A percentile compares a stretch with the other conserved stretches of the same genome.
phyloP scores from a whole-genome alignment of 169 alveolate genomes.

The Plasmodium chabaudi region DNA sequence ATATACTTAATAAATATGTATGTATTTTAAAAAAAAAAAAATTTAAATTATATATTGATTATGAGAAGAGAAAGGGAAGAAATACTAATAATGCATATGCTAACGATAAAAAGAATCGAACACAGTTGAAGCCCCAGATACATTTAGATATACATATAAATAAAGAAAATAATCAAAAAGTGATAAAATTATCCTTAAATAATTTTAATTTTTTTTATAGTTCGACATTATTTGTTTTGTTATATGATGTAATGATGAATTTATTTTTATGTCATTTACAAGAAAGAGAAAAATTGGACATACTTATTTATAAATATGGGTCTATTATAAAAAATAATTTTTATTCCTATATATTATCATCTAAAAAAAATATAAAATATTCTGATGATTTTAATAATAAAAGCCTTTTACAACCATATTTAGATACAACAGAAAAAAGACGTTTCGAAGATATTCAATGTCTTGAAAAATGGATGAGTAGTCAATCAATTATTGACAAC shows the following conservation, averaged over 20 bases:
- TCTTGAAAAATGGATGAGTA: slow-evolving; percentile 51
- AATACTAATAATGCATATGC: slow-evolving; percentile 3
- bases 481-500: slow-evolving; percentile 16
- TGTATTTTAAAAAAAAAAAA: slow-evolving; percentile 65
- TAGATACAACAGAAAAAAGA: not conserved
- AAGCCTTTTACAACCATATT: not conserved
- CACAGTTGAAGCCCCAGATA: slow-evolving; percentile 22
- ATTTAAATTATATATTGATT: slow-evolving; percentile 42
- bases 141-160: slow-evolving; percentile 56
- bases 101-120: slow-evolving; percentile 27
- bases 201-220: slow-evolving; percentile 66
- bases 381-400: not conserved
- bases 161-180: slow-evolving; percentile 19
- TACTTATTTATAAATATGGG: slow-evolving; percentile 1
- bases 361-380: not conserved
- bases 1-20: slow-evolving; percentile 21
- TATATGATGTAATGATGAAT: slow-evolving; percentile 35
- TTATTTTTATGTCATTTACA: slow-evolving; percentile 49
- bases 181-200: slow-evolving; percentile 29
- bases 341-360: not conserved
- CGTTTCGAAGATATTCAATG: not conserved
- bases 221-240: slow-evolving; percentile 56
- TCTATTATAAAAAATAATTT: not conserved
- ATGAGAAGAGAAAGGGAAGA: slow-evolving; percentile 12
- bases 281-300: slow-evolving; percentile 38